phyloP scores from a whole-genome alignment of 2,329 filamentous ascomycete species.

The Colletotrichum spinosum region DNA sequence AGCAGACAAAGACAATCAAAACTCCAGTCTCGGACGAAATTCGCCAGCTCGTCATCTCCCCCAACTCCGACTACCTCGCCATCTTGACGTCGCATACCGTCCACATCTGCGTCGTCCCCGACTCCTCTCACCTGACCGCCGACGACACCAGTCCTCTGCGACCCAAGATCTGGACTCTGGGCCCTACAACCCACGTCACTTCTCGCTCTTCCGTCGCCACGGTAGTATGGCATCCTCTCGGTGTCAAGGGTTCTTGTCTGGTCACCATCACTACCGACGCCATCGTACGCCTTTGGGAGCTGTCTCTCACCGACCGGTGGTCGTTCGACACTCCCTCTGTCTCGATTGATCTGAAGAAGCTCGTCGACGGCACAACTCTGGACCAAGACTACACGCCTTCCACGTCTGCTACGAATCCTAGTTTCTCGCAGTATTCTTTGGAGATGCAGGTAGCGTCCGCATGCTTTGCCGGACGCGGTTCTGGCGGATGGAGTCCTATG shows the following conservation, averaged over 20 bases:
- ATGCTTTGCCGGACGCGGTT: slow-evolving; percentile 75
- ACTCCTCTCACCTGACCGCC: slow-evolving; percentile 79
- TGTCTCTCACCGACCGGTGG: slow-evolving; percentile 85
- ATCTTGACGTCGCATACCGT: slow-evolving; percentile 89
- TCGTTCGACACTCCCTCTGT: slow-evolving; percentile 88
- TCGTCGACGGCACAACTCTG: slow-evolving; percentile 84
- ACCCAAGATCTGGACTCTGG: slow-evolving; percentile 90
- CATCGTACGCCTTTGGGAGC: slow-evolving; percentile 89
- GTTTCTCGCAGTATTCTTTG: slow-evolving; percentile 88
- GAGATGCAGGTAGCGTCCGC: slow-evolving; percentile 96
- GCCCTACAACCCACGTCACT: slow-evolving; percentile 90
- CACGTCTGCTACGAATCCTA: slow-evolving; percentile 77
- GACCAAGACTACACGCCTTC: slow-evolving; percentile 88
- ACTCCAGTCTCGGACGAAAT: slow-evolving; percentile 85
- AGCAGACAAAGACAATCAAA: slow-evolving; percentile 72
- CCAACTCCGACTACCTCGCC: slow-evolving; percentile 83
- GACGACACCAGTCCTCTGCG: slow-evolving; percentile 77
- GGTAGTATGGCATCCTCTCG: slow-evolving; percentile 92
- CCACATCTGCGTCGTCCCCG: slow-evolving; percentile 87
- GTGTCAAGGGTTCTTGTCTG: slow-evolving; percentile 82
- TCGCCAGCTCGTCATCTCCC: slow-evolving; percentile 86
- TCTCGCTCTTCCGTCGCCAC: slow-evolving; percentile 85
- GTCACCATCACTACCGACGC: slow-evolving; percentile 92
- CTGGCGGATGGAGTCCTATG: slow-evolving; percentile 94
- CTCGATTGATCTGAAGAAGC: slow-evolving; percentile 87